Evolutionary conservation across 2,329 filamentous ascomycete species (phyloP), one percentile per base, ranked within the genome.

Genomic region (Pseudopyricularia cyperi): DNA sequence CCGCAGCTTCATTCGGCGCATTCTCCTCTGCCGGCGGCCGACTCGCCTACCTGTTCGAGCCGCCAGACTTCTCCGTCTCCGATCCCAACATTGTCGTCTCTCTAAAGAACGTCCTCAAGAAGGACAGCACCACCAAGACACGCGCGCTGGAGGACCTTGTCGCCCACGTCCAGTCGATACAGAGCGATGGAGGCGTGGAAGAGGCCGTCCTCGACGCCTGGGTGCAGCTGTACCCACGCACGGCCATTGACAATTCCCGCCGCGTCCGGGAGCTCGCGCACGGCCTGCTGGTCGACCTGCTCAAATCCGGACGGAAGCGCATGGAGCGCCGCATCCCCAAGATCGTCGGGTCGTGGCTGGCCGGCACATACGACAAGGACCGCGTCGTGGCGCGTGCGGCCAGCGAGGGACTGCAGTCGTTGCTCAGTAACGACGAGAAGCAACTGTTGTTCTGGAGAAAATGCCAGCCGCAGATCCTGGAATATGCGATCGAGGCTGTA

Each of bases 21-120:
- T 71, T 74, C 58, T 67, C 67, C 44, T 57, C 68, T 4, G 61
- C 65, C 48, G 66, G 66, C 53, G 76, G 69, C 58, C 73, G 72
- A 7, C 75, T 98, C 37, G 95, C 90, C 46, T 96, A 95, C 69
- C 79, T 97, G 51, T 76, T 86, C 51, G 89, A 95, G 61, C 87
- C 89, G 9, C 87, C 87, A 48, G 85, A 95, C 61, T 80, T 95
- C 58, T 81, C 71, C 44, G 81, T 98, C 54, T 85, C 82, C 46
- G 83, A 95, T 59, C 77, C 89, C 7, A 86, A 93, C 61, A 74
- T 91, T 35, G 81, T 91, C 35, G 89, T 97, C 14, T 81, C 83
- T n/a, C 88, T 96, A 70, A 95, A 96, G 68, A 95, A 94, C 59
- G 69, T 96, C 3, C 76, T 83, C 50, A 98, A 97, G 70, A 95